phyloP scores from a whole-genome alignment of 108 stramenopile genomes.

The Cyclotella cryptica region DNA sequence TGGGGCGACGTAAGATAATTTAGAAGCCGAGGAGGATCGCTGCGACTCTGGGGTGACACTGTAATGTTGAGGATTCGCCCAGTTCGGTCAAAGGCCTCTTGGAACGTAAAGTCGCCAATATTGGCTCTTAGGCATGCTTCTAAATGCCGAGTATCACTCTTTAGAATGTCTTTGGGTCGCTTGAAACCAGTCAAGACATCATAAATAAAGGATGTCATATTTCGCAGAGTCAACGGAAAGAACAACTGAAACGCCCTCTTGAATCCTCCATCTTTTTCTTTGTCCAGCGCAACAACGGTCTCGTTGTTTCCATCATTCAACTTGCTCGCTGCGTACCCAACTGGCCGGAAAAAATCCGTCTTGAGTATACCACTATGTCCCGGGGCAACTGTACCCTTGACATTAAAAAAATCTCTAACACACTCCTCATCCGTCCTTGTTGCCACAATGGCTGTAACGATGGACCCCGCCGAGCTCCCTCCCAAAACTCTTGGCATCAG shows the following conservation, averaged over 20 bases:
- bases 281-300: constrained; percentile 42
- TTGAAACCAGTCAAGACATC: constrained; percentile 78
- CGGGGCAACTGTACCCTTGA: constrained; percentile 80
- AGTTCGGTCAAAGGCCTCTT: constrained; percentile 98
- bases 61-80: constrained; percentile 98
- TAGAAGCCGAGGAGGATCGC: constrained; percentile 91
- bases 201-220: constrained; percentile 68
- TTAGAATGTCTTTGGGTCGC: constrained; percentile 85
- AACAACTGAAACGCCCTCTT: constrained; percentile 81
- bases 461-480: constrained; percentile 95
- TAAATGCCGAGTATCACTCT: constrained; percentile 95
- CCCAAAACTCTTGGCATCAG: constrained; percentile 96
- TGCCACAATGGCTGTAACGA: constrained; percentile 94
- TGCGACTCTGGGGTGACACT: constrained; percentile 93
- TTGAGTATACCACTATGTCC: constrained; percentile 85
- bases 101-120: constrained; percentile 96
- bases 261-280: constrained; percentile 68
- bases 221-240: constrained; percentile 70
- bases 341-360: constrained; percentile 89
- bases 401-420: constrained; percentile 78
- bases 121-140: constrained; percentile 78
- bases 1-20: constrained; percentile 99
- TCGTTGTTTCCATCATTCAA: constrained; percentile 5
- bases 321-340: constrained; percentile 43
- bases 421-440: constrained; percentile 96